phyloP scores from a whole-genome alignment of 2,329 filamentous ascomycete species.

The Grosmannia huntii region DNA sequence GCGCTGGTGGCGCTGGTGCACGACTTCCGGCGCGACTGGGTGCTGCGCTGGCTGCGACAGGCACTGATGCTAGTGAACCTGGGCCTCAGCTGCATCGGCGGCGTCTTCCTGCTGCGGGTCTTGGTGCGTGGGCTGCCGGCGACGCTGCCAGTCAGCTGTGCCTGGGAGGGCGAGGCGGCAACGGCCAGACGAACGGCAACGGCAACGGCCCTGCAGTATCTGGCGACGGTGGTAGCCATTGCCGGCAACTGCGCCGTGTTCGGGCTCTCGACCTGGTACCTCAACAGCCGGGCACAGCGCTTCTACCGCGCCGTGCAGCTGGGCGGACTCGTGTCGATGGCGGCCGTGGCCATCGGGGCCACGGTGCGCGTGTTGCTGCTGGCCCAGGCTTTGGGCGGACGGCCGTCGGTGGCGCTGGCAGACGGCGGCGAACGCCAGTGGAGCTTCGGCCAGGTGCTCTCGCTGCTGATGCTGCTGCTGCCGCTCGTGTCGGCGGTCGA shows the following conservation, averaged over 20 bases:
- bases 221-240: constrained; percentile 49
- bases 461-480: constrained; percentile 44
- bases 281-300: constrained; percentile 40
- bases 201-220: constrained; percentile 14
- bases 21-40: constrained; percentile 54
- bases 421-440: constrained; percentile 43
- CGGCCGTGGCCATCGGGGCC: constrained; percentile 44
- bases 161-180: constrained; percentile 32
- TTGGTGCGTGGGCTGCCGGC: constrained; percentile 36
- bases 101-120: constrained; percentile 42
- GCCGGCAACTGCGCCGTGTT: constrained; percentile 47
- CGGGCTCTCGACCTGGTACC: constrained; percentile 47
- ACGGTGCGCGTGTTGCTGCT: constrained; percentile 42
- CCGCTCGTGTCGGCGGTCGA: constrained; percentile 47
- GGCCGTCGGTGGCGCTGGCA: constrained; percentile 33
- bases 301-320: constrained; percentile 43
- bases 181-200: no score
- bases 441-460: constrained; percentile 51
- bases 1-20: constrained; percentile 51
- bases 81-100: constrained; percentile 40
- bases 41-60: constrained; percentile 52
- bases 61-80: constrained; percentile 54
- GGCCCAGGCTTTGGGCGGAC: constrained; percentile 48
- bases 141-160: constrained; percentile 46
- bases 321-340: constrained; percentile 40